phyloP scores from a whole-genome alignment of 129 eudicot species.

The Flaveria robusta region DNA sequence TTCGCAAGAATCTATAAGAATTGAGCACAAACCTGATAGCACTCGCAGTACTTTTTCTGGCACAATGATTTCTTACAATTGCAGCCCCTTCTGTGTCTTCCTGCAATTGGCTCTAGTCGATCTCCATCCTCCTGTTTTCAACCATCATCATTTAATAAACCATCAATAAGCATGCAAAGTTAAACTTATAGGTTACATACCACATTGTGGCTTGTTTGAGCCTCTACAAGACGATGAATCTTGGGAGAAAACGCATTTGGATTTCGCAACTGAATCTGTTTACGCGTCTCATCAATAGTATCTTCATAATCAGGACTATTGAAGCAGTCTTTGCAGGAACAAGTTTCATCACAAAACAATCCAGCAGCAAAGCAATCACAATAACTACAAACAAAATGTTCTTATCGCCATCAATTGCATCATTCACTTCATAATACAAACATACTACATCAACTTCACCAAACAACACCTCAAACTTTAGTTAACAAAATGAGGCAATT shows the following conservation, averaged over 20 bases:
- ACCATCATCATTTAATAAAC: not conserved
- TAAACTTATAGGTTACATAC: conserved; percentile 34
- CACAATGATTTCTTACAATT: conserved; percentile 88
- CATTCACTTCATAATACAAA: conserved; percentile 4
- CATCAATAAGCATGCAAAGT: conserved; percentile 1
- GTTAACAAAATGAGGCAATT: no score
- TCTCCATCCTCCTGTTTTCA: conserved; percentile 50
- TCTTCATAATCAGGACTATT: conserved; percentile 65
- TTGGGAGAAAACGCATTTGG: conserved; percentile 79
- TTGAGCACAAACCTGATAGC: conserved; percentile 65
- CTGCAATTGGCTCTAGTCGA: conserved; percentile 41
- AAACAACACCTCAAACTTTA: no score
- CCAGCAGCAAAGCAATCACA: conserved; percentile 90
- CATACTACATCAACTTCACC: not conserved
- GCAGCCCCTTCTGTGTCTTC: conserved; percentile 82
- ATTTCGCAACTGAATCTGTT: conserved; percentile 57
- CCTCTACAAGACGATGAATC: conserved; percentile 33
- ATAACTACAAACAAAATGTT: conserved; percentile 48
- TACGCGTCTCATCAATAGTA: conserved; percentile 51
- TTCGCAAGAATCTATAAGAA: not conserved
- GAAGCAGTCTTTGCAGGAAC: conserved; percentile 79
- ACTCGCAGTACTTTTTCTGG: conserved; percentile 71
- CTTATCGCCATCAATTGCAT: not conserved
- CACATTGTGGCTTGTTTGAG: conserved; percentile 37
- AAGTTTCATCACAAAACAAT: conserved; percentile 57